Percentiles rank a stretch among this genome's conserved stretches.
These are phyloP conservation scores for Verticillium tricorpus DNA, from an alignment of 2,329 filamentous ascomycete genomes.

Conservation along the genomic window DNA sequence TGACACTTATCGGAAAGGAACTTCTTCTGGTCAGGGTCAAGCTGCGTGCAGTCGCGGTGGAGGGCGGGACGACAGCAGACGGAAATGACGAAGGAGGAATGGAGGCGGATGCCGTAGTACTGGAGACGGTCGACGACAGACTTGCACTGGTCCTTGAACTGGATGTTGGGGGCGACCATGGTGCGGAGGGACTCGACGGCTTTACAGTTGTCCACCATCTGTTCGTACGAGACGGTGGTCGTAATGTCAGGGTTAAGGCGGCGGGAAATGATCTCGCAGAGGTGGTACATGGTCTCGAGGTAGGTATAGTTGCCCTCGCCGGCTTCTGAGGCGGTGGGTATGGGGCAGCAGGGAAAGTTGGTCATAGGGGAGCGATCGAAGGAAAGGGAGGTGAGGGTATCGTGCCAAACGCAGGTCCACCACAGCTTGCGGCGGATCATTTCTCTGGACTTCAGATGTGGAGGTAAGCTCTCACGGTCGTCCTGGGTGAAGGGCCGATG, in stretches of 20 bases:
- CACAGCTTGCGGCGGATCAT: constrained; percentile 52
- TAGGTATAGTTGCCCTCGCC: constrained; percentile 44
- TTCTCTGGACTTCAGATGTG: constrained; percentile 46
- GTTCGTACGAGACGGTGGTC: constrained; percentile 31
- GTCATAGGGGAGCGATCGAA: constrained; percentile 65
- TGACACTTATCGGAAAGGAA: constrained; percentile 56
- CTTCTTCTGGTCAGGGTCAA: constrained; percentile 48
- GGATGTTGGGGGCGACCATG: constrained; percentile 46
- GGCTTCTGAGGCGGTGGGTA: constrained; percentile 39
- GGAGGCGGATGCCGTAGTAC: constrained; percentile 59
- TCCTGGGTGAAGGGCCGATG: constrained; percentile 45
- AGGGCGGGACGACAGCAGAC: constrained; percentile 61
- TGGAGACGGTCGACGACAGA: constrained; percentile 59
- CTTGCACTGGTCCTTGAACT: constrained; percentile 58
- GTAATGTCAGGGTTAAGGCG: constrained; percentile 25
- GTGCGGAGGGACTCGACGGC: constrained; percentile 48
- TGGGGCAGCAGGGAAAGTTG: constrained; percentile 51
- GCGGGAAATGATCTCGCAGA: constrained; percentile 27
- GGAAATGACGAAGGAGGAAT: constrained; percentile 61
- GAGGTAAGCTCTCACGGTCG: constrained; percentile 35
- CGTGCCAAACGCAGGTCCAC: constrained; percentile 66
- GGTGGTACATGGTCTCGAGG: constrained; percentile 22
- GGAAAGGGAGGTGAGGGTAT: constrained; percentile 60
- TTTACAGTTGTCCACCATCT: constrained; percentile 55
- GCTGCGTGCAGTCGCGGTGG: constrained; percentile 45